Evolutionary conservation across 805 yeast species (phyloP).

Genomic region (Sugiyamaella lignohabitans): DNA sequence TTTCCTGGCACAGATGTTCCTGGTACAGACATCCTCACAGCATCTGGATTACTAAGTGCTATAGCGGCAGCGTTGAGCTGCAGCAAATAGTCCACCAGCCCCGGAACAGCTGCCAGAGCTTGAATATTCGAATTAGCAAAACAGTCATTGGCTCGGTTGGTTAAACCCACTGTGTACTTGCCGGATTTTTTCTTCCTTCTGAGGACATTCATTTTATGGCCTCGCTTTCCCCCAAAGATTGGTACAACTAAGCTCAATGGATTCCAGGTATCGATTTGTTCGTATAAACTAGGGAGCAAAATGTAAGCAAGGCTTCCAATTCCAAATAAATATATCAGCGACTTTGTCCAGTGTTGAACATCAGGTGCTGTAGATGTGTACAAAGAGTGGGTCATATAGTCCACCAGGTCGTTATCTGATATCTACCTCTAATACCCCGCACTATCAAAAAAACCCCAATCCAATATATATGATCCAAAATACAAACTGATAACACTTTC

Average conservation of each 20-base stretch:
- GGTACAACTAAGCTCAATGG: slow-evolving; percentile 4
- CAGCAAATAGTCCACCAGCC: slow-evolving; percentile 22
- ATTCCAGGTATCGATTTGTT: background rate
- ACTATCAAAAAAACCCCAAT: no score
- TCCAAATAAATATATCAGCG: slow-evolving; percentile 2
- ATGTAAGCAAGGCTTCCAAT: slow-evolving; percentile 10
- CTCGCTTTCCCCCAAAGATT: background rate
- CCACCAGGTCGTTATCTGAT: background rate
- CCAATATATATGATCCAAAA: no score
- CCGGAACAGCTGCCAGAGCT: slow-evolving; percentile 34
- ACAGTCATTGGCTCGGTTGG: slow-evolving; percentile 81
- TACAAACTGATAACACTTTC: no score
- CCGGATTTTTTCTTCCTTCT: slow-evolving; percentile 30
- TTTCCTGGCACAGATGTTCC: background rate
- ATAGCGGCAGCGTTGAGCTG: background rate
- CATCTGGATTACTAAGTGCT: background rate
- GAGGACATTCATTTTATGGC: slow-evolving; percentile 11
- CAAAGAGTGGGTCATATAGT: background rate
- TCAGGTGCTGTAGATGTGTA: background rate
- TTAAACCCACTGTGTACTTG: slow-evolving; percentile 66
- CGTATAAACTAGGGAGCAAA: slow-evolving; percentile 9
- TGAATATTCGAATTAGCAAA: slow-evolving; percentile 88
- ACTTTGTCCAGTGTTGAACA: slow-evolving; percentile 2
- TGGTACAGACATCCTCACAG: background rate
- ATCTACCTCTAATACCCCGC: background rate